Conservation (phyloP, 2,329 filamentous ascomycete species). For the Fusarium globosum region DNA sequence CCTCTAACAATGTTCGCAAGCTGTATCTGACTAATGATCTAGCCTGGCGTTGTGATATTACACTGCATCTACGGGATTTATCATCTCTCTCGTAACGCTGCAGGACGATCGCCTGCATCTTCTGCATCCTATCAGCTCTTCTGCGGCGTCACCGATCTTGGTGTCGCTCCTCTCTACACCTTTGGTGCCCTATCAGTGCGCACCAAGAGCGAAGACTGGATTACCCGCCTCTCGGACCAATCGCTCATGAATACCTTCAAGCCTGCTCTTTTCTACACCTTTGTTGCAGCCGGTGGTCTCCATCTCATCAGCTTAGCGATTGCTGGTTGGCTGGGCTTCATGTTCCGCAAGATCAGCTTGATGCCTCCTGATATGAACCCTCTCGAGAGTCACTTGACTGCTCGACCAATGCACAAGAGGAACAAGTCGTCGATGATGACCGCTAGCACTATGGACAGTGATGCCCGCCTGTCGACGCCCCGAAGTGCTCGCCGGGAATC, state of each 20-base stretch:
- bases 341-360: constrained; percentile 83
- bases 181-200: constrained; percentile 63
- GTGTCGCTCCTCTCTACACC: constrained; percentile 65
- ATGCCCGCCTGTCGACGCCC: constrained; percentile 69
- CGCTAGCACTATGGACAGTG: constrained; percentile 56
- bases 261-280: constrained; percentile 74
- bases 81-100: constrained; percentile 78
- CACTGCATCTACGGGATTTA: constrained; percentile 83
- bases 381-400: constrained; percentile 85
- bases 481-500: constrained; percentile 57
- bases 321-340: constrained; percentile 78
- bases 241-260: constrained; percentile 69
- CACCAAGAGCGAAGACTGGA: constrained; percentile 67
- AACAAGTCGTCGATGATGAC: constrained; percentile 71
- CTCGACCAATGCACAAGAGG: constrained; percentile 76
- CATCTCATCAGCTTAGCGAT: constrained; percentile 77
- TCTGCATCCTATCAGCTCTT: constrained; percentile 93
- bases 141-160: constrained; percentile 76
- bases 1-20: neutral
- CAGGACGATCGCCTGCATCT: constrained; percentile 78
- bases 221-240: constrained; percentile 71
- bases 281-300: constrained; percentile 71
- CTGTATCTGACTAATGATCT: constrained; percentile 17
- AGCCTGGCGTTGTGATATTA: constrained; percentile 81
- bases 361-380: constrained; percentile 97